A percentile compares a stretch with the other conserved stretches of the same genome.
Evolutionary conservation across 805 yeast genomes (phyloP).

Genomic region (Gaillardinia entomophila): DNA sequence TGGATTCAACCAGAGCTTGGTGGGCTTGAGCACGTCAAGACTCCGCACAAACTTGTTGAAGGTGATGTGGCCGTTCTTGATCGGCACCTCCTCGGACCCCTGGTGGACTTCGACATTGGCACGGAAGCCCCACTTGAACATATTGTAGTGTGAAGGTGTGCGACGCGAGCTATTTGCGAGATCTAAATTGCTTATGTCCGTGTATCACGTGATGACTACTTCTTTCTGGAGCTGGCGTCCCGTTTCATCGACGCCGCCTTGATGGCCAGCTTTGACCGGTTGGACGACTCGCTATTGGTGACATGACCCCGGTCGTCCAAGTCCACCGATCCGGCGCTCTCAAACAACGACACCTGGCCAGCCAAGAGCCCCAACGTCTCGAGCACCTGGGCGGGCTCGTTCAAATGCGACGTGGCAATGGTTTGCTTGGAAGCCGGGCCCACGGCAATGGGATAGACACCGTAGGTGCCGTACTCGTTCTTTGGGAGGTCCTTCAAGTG

Average conservation of each 20-base stretch:
- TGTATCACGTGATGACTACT: conserved; percentile 1
- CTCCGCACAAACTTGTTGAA: too few species aligned
- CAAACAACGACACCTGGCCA: conserved; percentile 75
- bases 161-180: background rate
- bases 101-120: conserved; percentile 24
- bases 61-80: conserved; percentile 3
- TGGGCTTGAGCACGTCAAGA: too few species aligned
- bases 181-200: conserved; percentile 1
- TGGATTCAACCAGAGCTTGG: conserved; percentile 55
- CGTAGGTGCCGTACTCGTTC: conserved; percentile 48
- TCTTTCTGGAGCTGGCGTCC: conserved; percentile 7
- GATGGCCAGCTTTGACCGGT: conserved; percentile 33
- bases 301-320: conserved; percentile 76
- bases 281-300: conserved; percentile 39
- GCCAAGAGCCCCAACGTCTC: conserved; percentile 76
- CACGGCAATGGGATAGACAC: conserved; percentile 81
- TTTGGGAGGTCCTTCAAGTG: conserved; percentile 31
- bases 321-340: conserved; percentile 70
- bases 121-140: conserved; percentile 31
- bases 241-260: conserved; percentile 14
- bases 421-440: conserved; percentile 90
- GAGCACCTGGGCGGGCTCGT: conserved; percentile 78
- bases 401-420: conserved; percentile 76
- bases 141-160: background rate
- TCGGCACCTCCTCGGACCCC: conserved; percentile 11